phyloP scores from a whole-genome alignment of 2,329 filamentous ascomycete species.

The Magnaporthiopsis incrustans region DNA sequence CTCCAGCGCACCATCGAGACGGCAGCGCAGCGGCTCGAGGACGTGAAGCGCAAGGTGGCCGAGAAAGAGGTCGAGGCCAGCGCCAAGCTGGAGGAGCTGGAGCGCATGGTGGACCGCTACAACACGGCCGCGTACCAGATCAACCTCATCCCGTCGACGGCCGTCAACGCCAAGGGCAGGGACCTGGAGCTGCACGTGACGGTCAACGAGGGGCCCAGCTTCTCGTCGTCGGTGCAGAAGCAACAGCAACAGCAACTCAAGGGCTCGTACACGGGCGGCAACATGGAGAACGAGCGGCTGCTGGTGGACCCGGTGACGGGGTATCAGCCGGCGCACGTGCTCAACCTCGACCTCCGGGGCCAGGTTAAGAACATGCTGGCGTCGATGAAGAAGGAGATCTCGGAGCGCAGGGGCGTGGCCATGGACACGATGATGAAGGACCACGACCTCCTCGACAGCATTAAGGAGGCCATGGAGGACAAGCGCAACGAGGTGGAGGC shows the following conservation, averaged over 20 bases:
- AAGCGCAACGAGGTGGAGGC: constrained; percentile 89
- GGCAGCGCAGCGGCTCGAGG: constrained; percentile 68
- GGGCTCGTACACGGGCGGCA: constrained; percentile 25
- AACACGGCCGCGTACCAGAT: constrained; percentile 94
- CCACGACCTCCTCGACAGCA: constrained; percentile 84
- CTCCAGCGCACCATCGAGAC: constrained; percentile 83
- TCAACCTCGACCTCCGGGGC: constrained; percentile 82
- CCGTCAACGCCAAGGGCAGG: constrained; percentile 74
- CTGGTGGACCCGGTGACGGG: constrained; percentile 75
- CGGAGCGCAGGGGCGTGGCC: constrained; percentile 73
- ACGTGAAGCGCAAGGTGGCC: constrained; percentile 71
- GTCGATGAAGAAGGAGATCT: constrained; percentile 77
- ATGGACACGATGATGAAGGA: constrained; percentile 92
- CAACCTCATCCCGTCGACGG: constrained; percentile 76
- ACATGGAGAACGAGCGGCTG: constrained; percentile 61
- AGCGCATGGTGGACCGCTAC: constrained; percentile 81
- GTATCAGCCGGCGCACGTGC: constrained; percentile 81
- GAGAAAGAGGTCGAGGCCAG: constrained; percentile 87
- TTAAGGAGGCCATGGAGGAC: constrained; percentile 95
- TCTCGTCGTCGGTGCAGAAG: constrained; percentile 46
- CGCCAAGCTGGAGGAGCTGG: constrained; percentile 82
- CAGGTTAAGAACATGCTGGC: constrained; percentile 73
- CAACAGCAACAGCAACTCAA: constrained; percentile 29
- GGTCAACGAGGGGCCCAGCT: constrained; percentile 72
- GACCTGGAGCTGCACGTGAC: constrained; percentile 80